Percentiles rank a stretch among this genome's conserved stretches.
Conservation (phyloP, 768 basidiomycete genomes). For the Wakefieldia striispora region DNA sequence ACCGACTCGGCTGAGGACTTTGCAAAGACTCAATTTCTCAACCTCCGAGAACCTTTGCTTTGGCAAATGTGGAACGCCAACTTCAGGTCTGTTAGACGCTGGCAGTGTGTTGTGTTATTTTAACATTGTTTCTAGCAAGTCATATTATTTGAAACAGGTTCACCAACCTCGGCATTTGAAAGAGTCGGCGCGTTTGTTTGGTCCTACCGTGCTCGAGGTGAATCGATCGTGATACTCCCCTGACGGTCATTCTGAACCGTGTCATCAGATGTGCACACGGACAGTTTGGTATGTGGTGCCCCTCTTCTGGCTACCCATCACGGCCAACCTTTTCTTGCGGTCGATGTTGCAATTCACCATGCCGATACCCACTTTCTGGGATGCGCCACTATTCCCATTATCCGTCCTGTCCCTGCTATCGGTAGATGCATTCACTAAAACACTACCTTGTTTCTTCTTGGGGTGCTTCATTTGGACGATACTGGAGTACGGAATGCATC, state of each 20-base stretch:
- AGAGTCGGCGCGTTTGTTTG: conserved; percentile 85
- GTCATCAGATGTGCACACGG: conserved; percentile 67
- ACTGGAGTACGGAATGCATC: conserved; percentile 89
- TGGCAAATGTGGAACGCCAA: conserved; percentile 85
- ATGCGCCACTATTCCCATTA: conserved; percentile 55
- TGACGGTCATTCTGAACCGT: background rate
- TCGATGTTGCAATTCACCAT: conserved; percentile 81
- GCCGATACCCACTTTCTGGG: conserved; percentile 62
- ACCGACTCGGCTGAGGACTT: conserved; percentile 82
- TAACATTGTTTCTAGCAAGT: conserved; percentile 56
- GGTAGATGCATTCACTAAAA: conserved; percentile 48
- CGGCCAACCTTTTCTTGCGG: conserved; percentile 73
- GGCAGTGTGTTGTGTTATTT: background rate
- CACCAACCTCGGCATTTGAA: conserved; percentile 91
- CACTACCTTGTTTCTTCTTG: conserved; percentile 66
- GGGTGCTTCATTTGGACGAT: conserved; percentile 95
- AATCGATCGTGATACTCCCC: conserved; percentile 8
- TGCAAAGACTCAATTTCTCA: conserved; percentile 87
- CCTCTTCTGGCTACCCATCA: conserved; percentile 86
- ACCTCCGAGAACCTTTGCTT: conserved; percentile 81
- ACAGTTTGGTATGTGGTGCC: conserved; percentile 96
- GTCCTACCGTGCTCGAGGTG: conserved; percentile 77
- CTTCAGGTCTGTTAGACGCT: conserved; percentile 57
- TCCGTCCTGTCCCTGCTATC: conserved; percentile 48
- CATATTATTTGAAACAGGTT: conserved; percentile 93